Percentiles rank a stretch among this genome's conserved stretches.
Evolutionary conservation across 78 protist genomes (phyloP).

Genomic region (Dictyostelium intermedium): DNA sequence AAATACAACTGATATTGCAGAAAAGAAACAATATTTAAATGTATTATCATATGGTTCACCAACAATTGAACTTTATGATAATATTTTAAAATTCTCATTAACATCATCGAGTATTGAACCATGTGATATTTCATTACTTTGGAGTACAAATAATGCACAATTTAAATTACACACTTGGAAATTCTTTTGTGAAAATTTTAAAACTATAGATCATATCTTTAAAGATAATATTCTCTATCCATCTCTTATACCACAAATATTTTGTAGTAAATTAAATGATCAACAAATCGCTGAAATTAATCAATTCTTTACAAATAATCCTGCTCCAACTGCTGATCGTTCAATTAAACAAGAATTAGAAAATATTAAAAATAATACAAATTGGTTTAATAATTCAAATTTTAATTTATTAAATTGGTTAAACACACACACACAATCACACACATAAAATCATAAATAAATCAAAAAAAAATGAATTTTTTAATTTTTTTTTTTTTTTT

Average conservation of each 20-base stretch:
- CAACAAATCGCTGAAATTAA: background rate
- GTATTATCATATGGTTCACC: background rate
- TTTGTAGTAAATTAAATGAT: background rate
- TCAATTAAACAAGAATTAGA: constrained; percentile 49
- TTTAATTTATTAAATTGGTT: background rate
- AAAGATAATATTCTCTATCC: too few relatives aligned
- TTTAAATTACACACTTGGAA: constrained; percentile 35
- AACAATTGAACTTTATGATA: background rate
- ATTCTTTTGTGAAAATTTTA: constrained; percentile 20
- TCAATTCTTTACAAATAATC: constrained; percentile 2
- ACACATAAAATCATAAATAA: too few relatives aligned
- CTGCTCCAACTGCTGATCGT: constrained; percentile 24
- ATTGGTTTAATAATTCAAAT: background rate
- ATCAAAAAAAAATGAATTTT: too few relatives aligned
- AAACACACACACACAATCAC: too few relatives aligned
- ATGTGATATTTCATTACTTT: too few relatives aligned
- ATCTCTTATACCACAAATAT: too few relatives aligned
- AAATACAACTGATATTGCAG: background rate
- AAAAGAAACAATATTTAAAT: background rate
- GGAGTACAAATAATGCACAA: too few relatives aligned
- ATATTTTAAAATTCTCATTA: constrained; percentile 25
- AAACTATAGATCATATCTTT: background rate
- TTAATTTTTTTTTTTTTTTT: too few relatives aligned
- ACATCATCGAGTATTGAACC: too few relatives aligned
- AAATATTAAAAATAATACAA: background rate